A percentile compares a stretch with the other conserved stretches of the same genome.
phyloP scores from a whole-genome alignment of 768 basidiomycete genomes.

The Amanita thiersii region DNA sequence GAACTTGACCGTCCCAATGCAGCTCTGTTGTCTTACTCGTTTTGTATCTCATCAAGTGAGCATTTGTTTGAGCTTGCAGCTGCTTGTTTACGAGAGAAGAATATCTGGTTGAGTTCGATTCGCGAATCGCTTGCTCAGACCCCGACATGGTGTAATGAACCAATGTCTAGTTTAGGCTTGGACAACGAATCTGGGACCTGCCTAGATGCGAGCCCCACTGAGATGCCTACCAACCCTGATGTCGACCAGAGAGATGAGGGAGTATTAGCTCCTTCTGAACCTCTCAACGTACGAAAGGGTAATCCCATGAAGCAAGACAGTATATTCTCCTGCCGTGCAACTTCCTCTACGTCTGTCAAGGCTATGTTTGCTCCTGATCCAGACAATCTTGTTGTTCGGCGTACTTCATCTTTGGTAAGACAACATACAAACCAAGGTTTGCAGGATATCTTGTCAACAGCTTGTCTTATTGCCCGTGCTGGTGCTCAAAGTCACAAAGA shows the following conservation, averaged over 20 bases:
- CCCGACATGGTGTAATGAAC: conserved; percentile 49
- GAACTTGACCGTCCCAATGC: conserved; percentile 9
- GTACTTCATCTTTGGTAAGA: conserved; percentile 58
- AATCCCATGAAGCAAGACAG: conserved; percentile 18
- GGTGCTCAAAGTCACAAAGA: conserved; percentile 55
- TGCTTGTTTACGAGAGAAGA: conserved; percentile 77
- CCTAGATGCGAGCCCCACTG: neutral
- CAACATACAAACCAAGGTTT: conserved; percentile 70
- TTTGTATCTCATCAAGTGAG: conserved; percentile 62
- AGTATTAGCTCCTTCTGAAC: too few species aligned
- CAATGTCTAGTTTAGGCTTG: conserved; percentile 45
- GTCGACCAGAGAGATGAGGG: too few species aligned
- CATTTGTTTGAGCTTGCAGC: conserved; percentile 84
- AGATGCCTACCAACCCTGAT: conserved; percentile 16
- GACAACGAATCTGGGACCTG: too few species aligned
- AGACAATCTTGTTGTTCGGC: conserved; percentile 56
- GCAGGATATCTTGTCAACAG: conserved; percentile 73
- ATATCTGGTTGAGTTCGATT: conserved; percentile 76
- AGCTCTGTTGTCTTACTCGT: conserved; percentile 79
- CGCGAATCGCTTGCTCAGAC: conserved; percentile 38
- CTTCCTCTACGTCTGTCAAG: conserved; percentile 58
- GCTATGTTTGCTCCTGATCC: conserved; percentile 45
- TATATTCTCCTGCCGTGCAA: conserved; percentile 38
- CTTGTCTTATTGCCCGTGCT: conserved; percentile 59
- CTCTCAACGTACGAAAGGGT: neutral